Evolutionary conservation across 306 rosid genomes (phyloP).

Genomic region (Mimosa bimucronata): DNA sequence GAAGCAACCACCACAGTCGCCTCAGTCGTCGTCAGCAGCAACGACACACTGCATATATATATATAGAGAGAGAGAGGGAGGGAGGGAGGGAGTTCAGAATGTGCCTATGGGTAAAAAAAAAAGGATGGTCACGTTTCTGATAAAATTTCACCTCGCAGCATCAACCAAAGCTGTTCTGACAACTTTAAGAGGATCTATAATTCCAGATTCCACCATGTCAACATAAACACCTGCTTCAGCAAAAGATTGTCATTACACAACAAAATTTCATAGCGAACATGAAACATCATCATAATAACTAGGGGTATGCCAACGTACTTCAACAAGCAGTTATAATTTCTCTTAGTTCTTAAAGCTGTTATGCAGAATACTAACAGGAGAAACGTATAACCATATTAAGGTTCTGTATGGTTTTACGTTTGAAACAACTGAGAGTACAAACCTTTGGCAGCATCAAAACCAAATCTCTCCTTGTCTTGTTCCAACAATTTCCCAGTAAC

Average conservation of each 20-base stretch:
- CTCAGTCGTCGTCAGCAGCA: slow-evolving; percentile 85
- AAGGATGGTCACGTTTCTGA: neutral
- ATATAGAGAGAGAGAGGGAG: neutral
- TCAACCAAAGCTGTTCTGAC: slow-evolving; percentile 87
- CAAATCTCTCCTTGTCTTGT: slow-evolving; percentile 68
- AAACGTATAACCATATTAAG: neutral
- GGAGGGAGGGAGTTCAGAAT: neutral
- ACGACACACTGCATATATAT: slow-evolving; percentile 62
- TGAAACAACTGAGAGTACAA: slow-evolving; percentile 28
- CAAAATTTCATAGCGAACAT: neutral
- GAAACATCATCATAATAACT: neutral
- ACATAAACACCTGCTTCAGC: slow-evolving; percentile 70
- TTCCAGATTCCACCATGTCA: slow-evolving; percentile 89
- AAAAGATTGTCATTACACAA: neutral
- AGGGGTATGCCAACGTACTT: too few species aligned
- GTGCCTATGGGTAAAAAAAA: neutral
- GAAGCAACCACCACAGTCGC: slow-evolving; percentile 66
- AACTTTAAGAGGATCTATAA: slow-evolving; percentile 91
- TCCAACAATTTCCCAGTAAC: slow-evolving; percentile 82
- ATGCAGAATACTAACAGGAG: neutral
- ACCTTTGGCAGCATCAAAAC: slow-evolving; percentile 91
- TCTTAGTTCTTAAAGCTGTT: too few species aligned
- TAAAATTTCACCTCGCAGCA: slow-evolving; percentile 80
- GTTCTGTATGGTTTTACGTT: neutral
- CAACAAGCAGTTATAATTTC: too few species aligned